These are phyloP conservation scores for Medicago lupulina DNA, from an alignment of 306 rosid genomes.

Conservation along the genomic window DNA sequence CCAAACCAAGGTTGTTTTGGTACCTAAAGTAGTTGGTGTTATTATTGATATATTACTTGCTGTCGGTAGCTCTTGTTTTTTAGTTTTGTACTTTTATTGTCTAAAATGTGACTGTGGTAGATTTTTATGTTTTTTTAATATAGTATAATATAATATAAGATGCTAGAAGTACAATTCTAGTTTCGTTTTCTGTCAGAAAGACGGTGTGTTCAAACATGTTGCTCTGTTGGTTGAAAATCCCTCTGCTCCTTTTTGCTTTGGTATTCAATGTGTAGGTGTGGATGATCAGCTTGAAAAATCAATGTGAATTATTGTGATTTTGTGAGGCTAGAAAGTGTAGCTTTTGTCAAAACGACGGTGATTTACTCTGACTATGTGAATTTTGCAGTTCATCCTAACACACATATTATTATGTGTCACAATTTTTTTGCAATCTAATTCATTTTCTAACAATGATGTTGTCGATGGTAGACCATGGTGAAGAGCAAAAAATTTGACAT, in stretches of 20 bases:
- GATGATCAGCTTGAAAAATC: too few species aligned
- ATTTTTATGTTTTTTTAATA: slow-evolving; percentile 14
- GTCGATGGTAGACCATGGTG: too few species aligned
- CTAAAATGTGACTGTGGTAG: slow-evolving; percentile 34
- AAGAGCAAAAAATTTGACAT: too few species aligned
- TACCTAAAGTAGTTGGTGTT: slow-evolving; percentile 37
- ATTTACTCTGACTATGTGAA: too few species aligned
- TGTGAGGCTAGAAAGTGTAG: too few species aligned
- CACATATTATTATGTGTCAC: too few species aligned
- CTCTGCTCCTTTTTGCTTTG: neutral
- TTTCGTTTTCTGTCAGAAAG: slow-evolving; percentile 6
- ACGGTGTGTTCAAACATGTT: neutral
- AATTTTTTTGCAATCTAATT: too few species aligned
- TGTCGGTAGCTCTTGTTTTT: slow-evolving; percentile 42
- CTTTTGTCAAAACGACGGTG: too few species aligned
- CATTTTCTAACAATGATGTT: too few species aligned
- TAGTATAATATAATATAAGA: neutral
- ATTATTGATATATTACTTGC: neutral
- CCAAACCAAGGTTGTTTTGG: slow-evolving; percentile 30
- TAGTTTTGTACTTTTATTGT: slow-evolving; percentile 34
- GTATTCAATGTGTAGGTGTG: too few species aligned
- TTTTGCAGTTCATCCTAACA: too few species aligned
- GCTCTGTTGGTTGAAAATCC: neutral
- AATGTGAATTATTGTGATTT: too few species aligned
- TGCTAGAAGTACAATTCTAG: neutral